Base-by-base conservation (phyloP, 192 early-diverging fungal species). In the Neocallimastix lanati region DNA sequence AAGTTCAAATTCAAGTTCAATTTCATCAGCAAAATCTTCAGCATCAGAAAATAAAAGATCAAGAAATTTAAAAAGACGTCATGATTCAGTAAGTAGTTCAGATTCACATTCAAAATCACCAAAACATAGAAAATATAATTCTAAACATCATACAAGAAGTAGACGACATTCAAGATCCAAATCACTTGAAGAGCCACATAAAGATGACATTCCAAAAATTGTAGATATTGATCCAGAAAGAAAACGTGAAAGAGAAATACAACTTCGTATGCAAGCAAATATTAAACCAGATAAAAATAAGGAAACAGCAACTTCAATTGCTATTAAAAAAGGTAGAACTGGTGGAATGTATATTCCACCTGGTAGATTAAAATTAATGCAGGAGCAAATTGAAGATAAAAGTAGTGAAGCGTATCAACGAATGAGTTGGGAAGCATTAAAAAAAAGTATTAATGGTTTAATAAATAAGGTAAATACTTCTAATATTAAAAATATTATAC, bases 391-490 rank as follows among this genome's bases (percentile, higher is more conserved):
- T 77, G 91, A 89, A 1, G 92, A 94, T 82, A 92, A 92, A 79
- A 84, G 37, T 30, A 89, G 86, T 77, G 84, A 85, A 28, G 89
- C 89, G 30, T 94, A 92, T 78, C 96, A 98, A 84, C 92, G 96
- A 12, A 92, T 95, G 84, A 91, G 91, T 29, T 98, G 96, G 96
- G 96, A 98, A 80, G 89, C 91, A 12, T 86, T 97, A 12, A 97
- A 96, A 82, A 98, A 97, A 84, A 91, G 89, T 79, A 92, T 98
- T 79, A 98, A 97, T 82, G 96, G 94, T 80, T 88, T 93, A 2
- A 94, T 98, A 82, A 98, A 98, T 88, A 96, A 96, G 86, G 93
- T 96, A 37, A 97, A 96, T 79, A 91, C 85, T 12, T 88, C 91
- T 25, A 98, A 98, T 83, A 93, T 97, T 84, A 95, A 97, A 78